Percentiles rank a stretch among this genome's conserved stretches.
Conservation (phyloP, 768 basidiomycete species). For the Amanita rubescens region DNA sequence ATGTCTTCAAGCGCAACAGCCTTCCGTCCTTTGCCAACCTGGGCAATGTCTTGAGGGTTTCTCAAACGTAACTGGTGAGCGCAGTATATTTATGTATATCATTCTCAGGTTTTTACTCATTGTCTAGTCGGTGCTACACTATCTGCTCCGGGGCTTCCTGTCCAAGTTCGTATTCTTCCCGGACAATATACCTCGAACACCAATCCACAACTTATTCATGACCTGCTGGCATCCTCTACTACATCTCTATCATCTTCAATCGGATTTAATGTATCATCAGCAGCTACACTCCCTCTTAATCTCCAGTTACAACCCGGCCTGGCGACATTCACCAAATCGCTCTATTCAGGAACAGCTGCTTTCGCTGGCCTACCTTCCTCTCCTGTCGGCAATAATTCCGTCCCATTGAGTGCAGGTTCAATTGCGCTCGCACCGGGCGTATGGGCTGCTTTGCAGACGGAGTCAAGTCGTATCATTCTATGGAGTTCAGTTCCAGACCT, state of each 20-base stretch:
- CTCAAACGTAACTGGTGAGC: constrained; percentile 62
- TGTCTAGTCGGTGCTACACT: constrained; percentile 61
- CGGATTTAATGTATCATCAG: constrained; percentile 56
- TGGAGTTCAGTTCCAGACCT: constrained; percentile 80
- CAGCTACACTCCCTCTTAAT: constrained; percentile 57
- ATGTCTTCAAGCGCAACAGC: constrained; percentile 40
- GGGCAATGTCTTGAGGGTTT: constrained; percentile 82
- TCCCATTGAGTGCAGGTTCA: constrained; percentile 47
- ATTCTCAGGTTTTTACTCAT: constrained; percentile 3
- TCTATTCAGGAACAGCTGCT: constrained; percentile 59
- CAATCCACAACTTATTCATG: constrained; percentile 64
- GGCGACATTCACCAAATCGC: constrained; percentile 50
- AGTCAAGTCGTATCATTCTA: constrained; percentile 54
- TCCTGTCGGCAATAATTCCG: constrained; percentile 38
- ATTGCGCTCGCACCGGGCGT: constrained; percentile 62
- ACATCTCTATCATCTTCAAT: constrained; percentile 48
- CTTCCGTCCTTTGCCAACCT: constrained; percentile 70
- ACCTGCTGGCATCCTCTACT: constrained; percentile 57
- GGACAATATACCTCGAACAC: constrained; percentile 70
- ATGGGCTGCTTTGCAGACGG: constrained; percentile 57
- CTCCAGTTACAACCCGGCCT: constrained; percentile 62
- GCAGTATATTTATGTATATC: constrained; percentile 25
- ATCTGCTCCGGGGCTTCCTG: constrained; percentile 44
- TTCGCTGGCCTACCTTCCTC: constrained; percentile 52
- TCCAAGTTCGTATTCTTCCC: constrained; percentile 59